These are phyloP conservation scores for Carallia pectinifolia DNA, from an alignment of 345 rosid genomes.

Conservation along the genomic window DNA sequence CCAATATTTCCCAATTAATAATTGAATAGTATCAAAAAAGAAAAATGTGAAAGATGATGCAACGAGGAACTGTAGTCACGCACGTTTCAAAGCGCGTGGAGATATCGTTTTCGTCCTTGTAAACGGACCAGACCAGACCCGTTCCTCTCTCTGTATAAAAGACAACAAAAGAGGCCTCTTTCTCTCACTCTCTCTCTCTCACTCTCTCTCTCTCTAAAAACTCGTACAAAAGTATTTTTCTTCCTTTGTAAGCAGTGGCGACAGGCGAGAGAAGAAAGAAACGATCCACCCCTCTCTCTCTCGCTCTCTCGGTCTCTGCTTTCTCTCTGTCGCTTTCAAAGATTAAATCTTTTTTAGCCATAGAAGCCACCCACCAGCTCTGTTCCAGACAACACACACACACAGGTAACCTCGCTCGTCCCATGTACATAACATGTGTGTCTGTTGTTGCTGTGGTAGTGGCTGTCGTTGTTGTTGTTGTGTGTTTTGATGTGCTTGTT, in stretches of 20 bases:
- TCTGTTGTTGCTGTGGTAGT: background rate
- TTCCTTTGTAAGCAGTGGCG: conserved; percentile 8
- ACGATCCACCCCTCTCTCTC: background rate
- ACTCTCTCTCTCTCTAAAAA: background rate
- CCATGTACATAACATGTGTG: background rate
- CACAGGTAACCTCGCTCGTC: conserved; percentile 15
- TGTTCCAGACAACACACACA: background rate
- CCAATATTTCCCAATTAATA: too few species aligned
- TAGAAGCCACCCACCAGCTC: conserved; percentile 25
- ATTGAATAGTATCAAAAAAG: background rate
- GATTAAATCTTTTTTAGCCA: conserved; percentile 20
- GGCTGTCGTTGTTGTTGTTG: background rate
- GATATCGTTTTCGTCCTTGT: conserved; percentile 7
- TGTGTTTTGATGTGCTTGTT: background rate
- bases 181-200: background rate
- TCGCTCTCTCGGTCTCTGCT: background rate
- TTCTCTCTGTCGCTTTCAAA: conserved; percentile 4
- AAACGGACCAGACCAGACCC: conserved; percentile 7
- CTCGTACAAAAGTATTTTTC: background rate
- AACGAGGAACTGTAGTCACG: background rate
- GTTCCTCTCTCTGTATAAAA: conserved; percentile 1
- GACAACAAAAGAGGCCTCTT: background rate
- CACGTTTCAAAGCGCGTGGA: background rate
- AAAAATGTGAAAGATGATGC: background rate
- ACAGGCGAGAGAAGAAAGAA: background rate